phyloP scores from a whole-genome alignment of 495 filamentous ascomycete genomes.

The Poronia punctata region DNA sequence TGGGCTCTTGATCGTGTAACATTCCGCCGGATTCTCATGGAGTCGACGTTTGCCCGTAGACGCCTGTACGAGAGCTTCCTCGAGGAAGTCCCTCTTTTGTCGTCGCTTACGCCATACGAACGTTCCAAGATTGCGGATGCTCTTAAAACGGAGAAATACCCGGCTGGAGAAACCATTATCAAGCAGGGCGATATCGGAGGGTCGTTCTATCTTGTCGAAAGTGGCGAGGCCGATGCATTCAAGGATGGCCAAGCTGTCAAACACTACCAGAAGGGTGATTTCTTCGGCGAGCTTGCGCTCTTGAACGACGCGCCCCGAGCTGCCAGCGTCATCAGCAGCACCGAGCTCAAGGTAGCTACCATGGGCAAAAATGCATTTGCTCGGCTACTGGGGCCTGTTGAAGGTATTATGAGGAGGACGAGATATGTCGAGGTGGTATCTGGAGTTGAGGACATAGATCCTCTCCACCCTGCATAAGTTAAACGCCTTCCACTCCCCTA shows the following conservation, averaged over 20 bases:
- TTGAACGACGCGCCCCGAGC: slow-evolving; percentile 89
- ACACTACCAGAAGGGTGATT: slow-evolving; percentile 81
- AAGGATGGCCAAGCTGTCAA: slow-evolving; percentile 66
- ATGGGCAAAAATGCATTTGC: slow-evolving; percentile 93
- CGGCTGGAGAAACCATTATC: slow-evolving; percentile 77
- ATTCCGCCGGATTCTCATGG: slow-evolving; percentile 97
- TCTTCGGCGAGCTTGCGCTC: slow-evolving; percentile 91
- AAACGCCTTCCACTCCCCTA: no score
- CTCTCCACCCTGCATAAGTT: slow-evolving; percentile 35
- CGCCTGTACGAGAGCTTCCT: slow-evolving; percentile 97
- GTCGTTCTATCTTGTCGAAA: slow-evolving; percentile 87
- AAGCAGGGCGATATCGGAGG: slow-evolving; percentile 85
- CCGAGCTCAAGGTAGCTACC: slow-evolving; percentile 88
- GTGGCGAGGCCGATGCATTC: slow-evolving; percentile 79
- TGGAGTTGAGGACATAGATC: slow-evolving; percentile 48
- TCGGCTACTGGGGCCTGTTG: slow-evolving; percentile 84
- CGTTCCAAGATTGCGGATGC: slow-evolving; percentile 96
- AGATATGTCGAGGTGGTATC: slow-evolving; percentile 46
- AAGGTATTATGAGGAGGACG: slow-evolving; percentile 85
- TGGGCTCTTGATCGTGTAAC: slow-evolving; percentile 95
- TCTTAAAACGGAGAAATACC: slow-evolving; percentile 80
- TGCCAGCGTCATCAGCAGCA: slow-evolving; percentile 76
- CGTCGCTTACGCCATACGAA: slow-evolving; percentile 79
- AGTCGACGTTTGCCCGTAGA: slow-evolving; percentile 89
- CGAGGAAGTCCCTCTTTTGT: slow-evolving; percentile 90